A percentile compares a stretch with the other conserved stretches of the same genome.
Evolutionary conservation across 2,329 filamentous ascomycete species (phyloP).

Genomic region (Alternaria arbusti): DNA sequence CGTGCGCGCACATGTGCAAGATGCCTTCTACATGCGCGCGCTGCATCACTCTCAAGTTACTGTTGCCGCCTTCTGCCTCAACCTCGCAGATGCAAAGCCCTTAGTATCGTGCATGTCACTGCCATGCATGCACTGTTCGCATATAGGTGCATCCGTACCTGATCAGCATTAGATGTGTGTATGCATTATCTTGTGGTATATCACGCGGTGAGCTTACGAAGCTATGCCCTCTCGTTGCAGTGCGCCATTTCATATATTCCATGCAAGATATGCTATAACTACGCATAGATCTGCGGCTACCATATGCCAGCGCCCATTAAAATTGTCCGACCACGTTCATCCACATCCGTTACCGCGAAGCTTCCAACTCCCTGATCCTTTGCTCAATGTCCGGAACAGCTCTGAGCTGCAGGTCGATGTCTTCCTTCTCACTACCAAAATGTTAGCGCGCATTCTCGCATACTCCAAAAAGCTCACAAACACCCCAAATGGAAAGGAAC

Average conservation of each 20-base stretch:
- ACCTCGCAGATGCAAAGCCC: not conserved
- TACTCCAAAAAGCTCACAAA: not conserved
- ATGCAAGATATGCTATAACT: not conserved
- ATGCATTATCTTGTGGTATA: not conserved
- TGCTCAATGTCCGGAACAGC: slow-evolving; percentile 88
- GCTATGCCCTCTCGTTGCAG: not conserved
- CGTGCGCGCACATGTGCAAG: not conserved
- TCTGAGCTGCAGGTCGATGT: slow-evolving; percentile 82
- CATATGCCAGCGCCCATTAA: not conserved
- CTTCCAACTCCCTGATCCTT: slow-evolving; percentile 77
- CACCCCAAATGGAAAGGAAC: slow-evolving; percentile 26
- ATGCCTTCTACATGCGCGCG: not conserved
- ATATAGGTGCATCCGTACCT: not conserved
- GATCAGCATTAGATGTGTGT: not conserved
- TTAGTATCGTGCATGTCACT: not conserved
- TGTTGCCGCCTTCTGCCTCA: not conserved
- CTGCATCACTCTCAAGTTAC: not conserved
- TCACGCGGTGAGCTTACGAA: not conserved
- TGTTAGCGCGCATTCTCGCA: slow-evolving; percentile 19
- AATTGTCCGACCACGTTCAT: not conserved
- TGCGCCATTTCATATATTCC: not conserved
- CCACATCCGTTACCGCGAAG: slow-evolving; percentile 13
- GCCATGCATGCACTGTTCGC: not conserved
- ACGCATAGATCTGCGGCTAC: not conserved
- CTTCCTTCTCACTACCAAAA: slow-evolving; percentile 76